A percentile compares a stretch with the other conserved stretches of the same genome.
phyloP scores from a whole-genome alignment of 768 basidiomycete genomes.

The Pleurotus tuber-regium region DNA sequence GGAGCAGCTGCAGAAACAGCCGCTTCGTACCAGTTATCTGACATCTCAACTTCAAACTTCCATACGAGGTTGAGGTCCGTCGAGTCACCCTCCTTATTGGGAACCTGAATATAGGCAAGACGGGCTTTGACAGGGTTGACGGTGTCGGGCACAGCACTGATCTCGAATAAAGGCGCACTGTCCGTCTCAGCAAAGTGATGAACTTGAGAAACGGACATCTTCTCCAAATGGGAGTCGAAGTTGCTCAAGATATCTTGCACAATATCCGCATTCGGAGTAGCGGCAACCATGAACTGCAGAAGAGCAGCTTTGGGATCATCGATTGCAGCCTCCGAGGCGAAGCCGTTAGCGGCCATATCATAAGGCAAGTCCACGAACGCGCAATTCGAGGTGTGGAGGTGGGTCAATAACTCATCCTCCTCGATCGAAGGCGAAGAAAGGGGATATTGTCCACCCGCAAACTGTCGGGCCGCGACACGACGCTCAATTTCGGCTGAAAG shows the following conservation, averaged over 20 bases:
- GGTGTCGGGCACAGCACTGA: conserved; percentile 70
- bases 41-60: conserved; percentile 93
- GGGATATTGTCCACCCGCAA: conserved; percentile 30
- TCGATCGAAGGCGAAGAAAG: conserved; percentile 22
- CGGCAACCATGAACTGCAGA: conserved; percentile 76
- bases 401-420: conserved; percentile 28
- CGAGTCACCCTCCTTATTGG: conserved; percentile 53
- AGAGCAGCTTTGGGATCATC: conserved; percentile 55
- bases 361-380: conserved; percentile 40
- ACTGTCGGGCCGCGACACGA: not conserved
- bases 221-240: conserved; percentile 46
- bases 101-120: conserved; percentile 81
- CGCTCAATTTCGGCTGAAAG: conserved; percentile 34
- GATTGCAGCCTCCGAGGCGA: conserved; percentile 23
- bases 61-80: conserved; percentile 75
- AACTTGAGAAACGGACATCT: conserved; percentile 42
- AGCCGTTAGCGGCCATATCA: conserved; percentile 25
- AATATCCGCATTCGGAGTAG: conserved; percentile 52
- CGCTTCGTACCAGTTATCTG: conserved; percentile 95
- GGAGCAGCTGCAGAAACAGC: conserved; percentile 73
- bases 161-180: conserved; percentile 34
- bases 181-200: conserved; percentile 45
- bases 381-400: conserved; percentile 59
- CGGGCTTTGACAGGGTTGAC: conserved; percentile 79
- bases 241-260: conserved; percentile 47